Base-by-base conservation (phyloP, 495 filamentous ascomycete genomes). In the Pyronema omphalodes region DNA sequence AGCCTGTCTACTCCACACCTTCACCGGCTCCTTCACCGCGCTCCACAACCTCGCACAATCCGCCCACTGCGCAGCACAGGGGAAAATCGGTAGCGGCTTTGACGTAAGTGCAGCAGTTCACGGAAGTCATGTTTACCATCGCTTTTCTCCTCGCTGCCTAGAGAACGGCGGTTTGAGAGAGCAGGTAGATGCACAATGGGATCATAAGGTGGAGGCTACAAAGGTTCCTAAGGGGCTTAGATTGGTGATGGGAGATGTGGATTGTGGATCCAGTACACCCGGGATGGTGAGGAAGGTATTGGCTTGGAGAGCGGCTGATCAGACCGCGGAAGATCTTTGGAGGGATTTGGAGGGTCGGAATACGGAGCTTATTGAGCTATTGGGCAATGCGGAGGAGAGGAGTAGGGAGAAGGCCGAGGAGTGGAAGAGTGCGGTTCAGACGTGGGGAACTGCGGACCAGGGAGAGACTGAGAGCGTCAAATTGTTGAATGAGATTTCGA, bases 21-120 rank as follows among this genome's bases (percentile, higher is more conserved):
- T 93, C 57, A 80, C 83, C 51, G 60, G 67, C 0, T 67, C 75
- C 6, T 61, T 74, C 41, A 78, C 86, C 57, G 69, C 72, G 55
- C 66, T 77, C 56, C 93, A 98, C 70, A 95, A 95, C 67, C 76
- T 98, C 35, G 80, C 89, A 6, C 91, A 98, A 70, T 82, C 83
- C 5, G 82, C 88, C 0, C 91, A 98, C 70, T 94, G 89, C 65
- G 86, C 89, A 2, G 91, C 91, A 0, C 91, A 98, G 68, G 91
- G 91, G 18, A 98, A 96, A 67, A 79, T 98, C 6, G 91, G 91
- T 46, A 88, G 83, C 2, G 91, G 91, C 29, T 98, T 98, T 61
- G 91, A 98, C 67, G 84, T 98, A n/a, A 93, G 89, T 0, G 78
- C 83, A 37, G 91, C 91, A 9, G 83, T 91, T 37, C 94, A 87